Conservation (phyloP, 305 asterid species). For the Plantago rigida region DNA sequence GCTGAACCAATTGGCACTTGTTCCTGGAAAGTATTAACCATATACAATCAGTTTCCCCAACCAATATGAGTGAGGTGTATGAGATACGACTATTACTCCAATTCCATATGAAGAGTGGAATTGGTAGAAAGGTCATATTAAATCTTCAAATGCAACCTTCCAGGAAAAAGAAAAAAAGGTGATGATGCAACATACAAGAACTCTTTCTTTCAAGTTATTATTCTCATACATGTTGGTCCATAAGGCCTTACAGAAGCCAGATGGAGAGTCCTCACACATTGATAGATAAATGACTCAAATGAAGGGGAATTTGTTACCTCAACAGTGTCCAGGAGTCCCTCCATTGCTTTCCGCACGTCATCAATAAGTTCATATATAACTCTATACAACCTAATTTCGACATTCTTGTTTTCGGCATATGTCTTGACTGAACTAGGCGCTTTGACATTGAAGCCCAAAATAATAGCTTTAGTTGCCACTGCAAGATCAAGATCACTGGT, state of each 20-base stretch:
- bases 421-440: slow-evolving; percentile 76
- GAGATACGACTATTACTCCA: not conserved
- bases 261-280: no score
- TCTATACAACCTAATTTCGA: slow-evolving; percentile 73
- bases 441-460: slow-evolving; percentile 82
- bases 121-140: slow-evolving; percentile 1
- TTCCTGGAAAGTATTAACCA: slow-evolving; percentile 43
- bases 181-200: not conserved
- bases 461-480: slow-evolving; percentile 72
- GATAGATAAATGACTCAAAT: slow-evolving; percentile 4
- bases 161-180: not conserved
- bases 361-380: slow-evolving; percentile 92
- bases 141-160: slow-evolving; percentile 15
- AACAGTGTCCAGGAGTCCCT: slow-evolving; percentile 80
- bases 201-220: not conserved
- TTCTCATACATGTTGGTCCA: no score
- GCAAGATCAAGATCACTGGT: slow-evolving; percentile 92
- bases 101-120: not conserved
- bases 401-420: slow-evolving; percentile 59
- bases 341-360: slow-evolving; percentile 89
- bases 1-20: slow-evolving; percentile 82
- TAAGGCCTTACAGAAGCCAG: no score
- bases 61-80: slow-evolving; percentile 7
- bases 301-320: slow-evolving; percentile 49
- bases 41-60: slow-evolving; percentile 11